Evolutionary conservation across 768 basidiomycete species (phyloP), one percentile per base, ranked within the genome.

Genomic region (Coprinopsis sp.): DNA sequence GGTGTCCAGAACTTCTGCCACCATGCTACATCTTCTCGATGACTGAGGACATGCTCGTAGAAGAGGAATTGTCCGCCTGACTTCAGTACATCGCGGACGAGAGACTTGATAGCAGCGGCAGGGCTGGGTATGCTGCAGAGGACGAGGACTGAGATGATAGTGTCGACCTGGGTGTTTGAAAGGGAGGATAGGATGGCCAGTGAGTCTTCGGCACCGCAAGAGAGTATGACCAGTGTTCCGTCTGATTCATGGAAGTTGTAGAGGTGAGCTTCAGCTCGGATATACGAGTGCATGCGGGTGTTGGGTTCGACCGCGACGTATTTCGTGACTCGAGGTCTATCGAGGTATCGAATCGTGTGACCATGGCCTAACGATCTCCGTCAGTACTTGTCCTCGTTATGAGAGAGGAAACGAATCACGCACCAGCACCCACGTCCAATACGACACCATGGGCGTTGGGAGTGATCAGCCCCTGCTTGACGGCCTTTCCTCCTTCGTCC

Each of bases 281-380:
- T 74, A 14, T 68, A 57, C 4, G 64, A 46, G 56, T 88, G 84
- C 84, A 87, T 85, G 44, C 66, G 61, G 4, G 51, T 44, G 53
- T 87, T 89, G 5, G 87, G 87, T 55, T 89, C 87, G 4, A 89
- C 59, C 1, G 85, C 87, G 38, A 88, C 66, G 52, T 89, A 88
- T 58, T 69, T 78, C 1, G 76, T 73, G 16, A 88, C 81, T 23
- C 63, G 66, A 1, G 55, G 50, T 24, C 58, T 66, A 46, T 85
- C 74, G 19, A 91, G 73, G 54, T 89, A 88, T 24, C 67, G 68
- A 11, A 73, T 64, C 0, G 75, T 77, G 55, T 86, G 84, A 0
- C 87, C 87, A 47, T 77, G 69, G 0, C 82, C 85, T 85, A 27
- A n/a, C n/a, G n/a, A n/a, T n/a, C n/a, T n/a, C n/a, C n/a, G n/a